Percentiles rank a stretch among this genome's conserved stretches.
These are phyloP conservation scores for Exidia glandulosa DNA, from an alignment of 768 basidiomycete genomes.

Conservation along the genomic window DNA sequence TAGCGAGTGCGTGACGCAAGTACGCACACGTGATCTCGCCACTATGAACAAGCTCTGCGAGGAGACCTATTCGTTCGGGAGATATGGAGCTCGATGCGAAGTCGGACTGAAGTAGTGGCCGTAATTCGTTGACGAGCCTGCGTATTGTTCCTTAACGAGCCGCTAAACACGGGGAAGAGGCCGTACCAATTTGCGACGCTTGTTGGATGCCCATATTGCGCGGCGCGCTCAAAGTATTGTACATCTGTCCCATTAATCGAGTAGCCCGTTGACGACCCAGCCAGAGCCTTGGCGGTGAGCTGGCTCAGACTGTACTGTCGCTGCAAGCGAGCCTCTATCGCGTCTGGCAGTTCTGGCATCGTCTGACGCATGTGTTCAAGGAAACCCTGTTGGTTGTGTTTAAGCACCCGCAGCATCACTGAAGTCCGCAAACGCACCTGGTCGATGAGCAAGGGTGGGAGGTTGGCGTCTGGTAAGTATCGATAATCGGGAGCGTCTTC, in stretches of 20 bases:
- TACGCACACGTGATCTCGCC: constrained; percentile 61
- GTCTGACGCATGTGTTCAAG: constrained; percentile 37
- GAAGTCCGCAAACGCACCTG: constrained; percentile 25
- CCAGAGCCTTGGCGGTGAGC: constrained; percentile 64
- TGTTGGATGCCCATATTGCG: constrained; percentile 48
- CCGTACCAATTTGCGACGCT: constrained; percentile 76
- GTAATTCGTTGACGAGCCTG: constrained; percentile 83
- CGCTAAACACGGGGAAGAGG: not conserved
- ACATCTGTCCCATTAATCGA: constrained; percentile 39
- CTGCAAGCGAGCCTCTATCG: constrained; percentile 44
- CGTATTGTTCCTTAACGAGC: constrained; percentile 2
- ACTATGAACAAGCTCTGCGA: constrained; percentile 64
- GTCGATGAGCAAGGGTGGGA: constrained; percentile 59
- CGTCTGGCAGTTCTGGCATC: constrained; percentile 71
- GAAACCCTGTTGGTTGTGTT: constrained; percentile 38
- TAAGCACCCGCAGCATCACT: not conserved
- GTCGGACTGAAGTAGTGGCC: constrained; percentile 61
- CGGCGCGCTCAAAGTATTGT: constrained; percentile 71
- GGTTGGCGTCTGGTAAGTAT: constrained; percentile 96
- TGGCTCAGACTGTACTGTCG: constrained; percentile 38
- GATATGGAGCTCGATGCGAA: constrained; percentile 52
- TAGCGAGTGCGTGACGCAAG: too few relatives aligned
- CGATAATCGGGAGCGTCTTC: constrained; percentile 93
- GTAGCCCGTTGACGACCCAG: constrained; percentile 60
- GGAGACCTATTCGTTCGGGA: constrained; percentile 52